phyloP scores from a whole-genome alignment of 257 asterid species.

The Ballota nigra region DNA sequence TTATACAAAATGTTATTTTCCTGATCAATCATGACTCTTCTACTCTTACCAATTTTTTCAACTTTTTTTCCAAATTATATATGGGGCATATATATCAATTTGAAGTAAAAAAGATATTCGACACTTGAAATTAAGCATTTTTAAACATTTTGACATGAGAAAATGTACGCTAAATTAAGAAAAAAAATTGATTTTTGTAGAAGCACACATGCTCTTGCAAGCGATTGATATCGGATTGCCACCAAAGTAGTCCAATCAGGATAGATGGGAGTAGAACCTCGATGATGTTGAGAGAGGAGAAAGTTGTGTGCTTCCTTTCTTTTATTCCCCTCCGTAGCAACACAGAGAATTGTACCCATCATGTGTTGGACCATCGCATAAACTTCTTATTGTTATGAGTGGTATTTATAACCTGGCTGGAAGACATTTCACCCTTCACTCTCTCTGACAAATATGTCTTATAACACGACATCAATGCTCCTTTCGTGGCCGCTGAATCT shows the following conservation, averaged over 20 bases:
- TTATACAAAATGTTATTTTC: no score
- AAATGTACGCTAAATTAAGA: no score
- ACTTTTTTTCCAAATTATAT: no score
- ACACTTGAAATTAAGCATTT: no score
- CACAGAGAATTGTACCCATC: constrained; percentile 65
- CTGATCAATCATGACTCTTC: no score
- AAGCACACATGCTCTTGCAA: constrained; percentile 14
- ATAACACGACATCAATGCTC: constrained; percentile 34
- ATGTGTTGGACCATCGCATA: constrained; percentile 50
- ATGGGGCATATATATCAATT: no score
- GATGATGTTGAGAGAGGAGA: constrained; percentile 43
- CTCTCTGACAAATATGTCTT: constrained; percentile 29
- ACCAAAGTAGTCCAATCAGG: constrained; percentile 22
- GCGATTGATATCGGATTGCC: neutral
- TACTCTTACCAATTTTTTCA: no score
- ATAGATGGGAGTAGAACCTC: constrained; percentile 46
- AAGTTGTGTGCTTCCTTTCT: constrained; percentile 58
- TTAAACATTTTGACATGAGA: no score
- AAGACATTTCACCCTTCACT: constrained; percentile 37
- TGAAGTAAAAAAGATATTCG: no score
- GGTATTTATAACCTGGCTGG: neutral
- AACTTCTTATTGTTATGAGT: constrained; percentile 28
- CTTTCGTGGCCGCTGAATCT: constrained; percentile 41
- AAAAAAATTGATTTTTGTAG: no score
- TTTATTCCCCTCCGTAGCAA: constrained; percentile 58